Evolutionary conservation across 257 asterid genomes (phyloP), one percentile per base, ranked within the genome.

Genomic region (Solanum medicagineum): DNA sequence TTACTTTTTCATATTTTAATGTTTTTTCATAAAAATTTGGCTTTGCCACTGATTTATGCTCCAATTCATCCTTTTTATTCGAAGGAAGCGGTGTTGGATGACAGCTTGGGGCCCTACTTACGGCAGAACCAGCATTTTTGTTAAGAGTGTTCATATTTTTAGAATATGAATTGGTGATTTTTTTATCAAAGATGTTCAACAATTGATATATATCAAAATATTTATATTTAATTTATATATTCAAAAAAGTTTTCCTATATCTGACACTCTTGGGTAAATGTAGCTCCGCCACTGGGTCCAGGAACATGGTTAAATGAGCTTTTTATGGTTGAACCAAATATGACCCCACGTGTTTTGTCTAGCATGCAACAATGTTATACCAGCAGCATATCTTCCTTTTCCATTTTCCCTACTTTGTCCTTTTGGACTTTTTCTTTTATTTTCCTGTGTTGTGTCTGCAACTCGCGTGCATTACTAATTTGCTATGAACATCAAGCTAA

Each of bases 311-410:
- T 60, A 56, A 85, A 45, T 83, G 59, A 47, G 45, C 57, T 65
- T 87, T 80, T 81, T 62, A 70, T 44, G 63, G 80, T 84, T 81
- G 17, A 80, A 65, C 84, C 84, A 26, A 26, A 24, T 15, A 56
- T 81, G 89, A 71, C 87, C 88, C 89, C 89, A 89, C 88, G 85
- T 89, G 88, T 80, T 89, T 89, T 83, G 91, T 85, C 85, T 66
- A 85, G 81, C 89, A 44, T 87, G 84, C 49, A 85, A 85, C 88
- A 86, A 60, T 79, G 79, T 4, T 22, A 26, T 40, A 80, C 71
- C 81, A 55, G 15, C 29, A 70, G 2, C 82, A 77, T 77, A 53
- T 22, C 32, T 59, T 81, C 73, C 85, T 57, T 66, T 85, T 36
- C 63, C 32, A 10, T 60, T 20, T 40, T 42, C 24, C 63, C 22